Percentiles rank a stretch among this genome's conserved stretches.
Evolutionary conservation across 306 rosid species (phyloP).

Genomic region (Gastrolobium bilobum): DNA sequence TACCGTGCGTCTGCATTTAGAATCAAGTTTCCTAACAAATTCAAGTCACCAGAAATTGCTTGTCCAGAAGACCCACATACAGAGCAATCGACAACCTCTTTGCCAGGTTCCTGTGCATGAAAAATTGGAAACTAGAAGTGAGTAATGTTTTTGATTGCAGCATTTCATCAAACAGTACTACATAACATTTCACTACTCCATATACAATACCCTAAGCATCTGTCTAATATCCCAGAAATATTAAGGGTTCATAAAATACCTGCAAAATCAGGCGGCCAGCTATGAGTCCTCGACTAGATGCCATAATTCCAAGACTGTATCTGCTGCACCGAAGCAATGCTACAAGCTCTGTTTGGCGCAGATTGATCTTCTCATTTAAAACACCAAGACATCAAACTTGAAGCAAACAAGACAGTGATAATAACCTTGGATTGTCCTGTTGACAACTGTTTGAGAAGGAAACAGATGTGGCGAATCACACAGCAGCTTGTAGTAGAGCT

Average conservation of each 20-base stretch:
- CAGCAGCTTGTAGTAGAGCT: conserved; percentile 86
- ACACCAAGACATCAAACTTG: conserved; percentile 32
- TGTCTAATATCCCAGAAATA: background rate
- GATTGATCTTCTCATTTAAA: background rate
- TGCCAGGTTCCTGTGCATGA: conserved; percentile 71
- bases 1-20: conserved; percentile 85
- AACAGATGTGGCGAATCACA: conserved; percentile 79
- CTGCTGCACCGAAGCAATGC: conserved; percentile 93
- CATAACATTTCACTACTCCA: conserved; percentile 2
- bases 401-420: conserved; percentile 20
- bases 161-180: conserved; percentile 28
- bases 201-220: background rate
- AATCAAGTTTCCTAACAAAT: conserved; percentile 61
- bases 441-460: conserved; percentile 80
- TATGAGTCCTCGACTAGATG: conserved; percentile 88
- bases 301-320: conserved; percentile 95
- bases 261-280: conserved; percentile 82
- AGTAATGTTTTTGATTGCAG: conserved; percentile 26
- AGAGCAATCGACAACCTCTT: conserved; percentile 79
- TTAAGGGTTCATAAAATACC: conserved; percentile 50
- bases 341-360: conserved; percentile 70
- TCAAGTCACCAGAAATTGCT: conserved; percentile 80
- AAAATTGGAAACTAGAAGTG: conserved; percentile 11
- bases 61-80: conserved; percentile 83
- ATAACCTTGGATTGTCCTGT: conserved; percentile 86